Conservation (phyloP, 106 monocot species). For the Acanthochlamys bracteata region DNA sequence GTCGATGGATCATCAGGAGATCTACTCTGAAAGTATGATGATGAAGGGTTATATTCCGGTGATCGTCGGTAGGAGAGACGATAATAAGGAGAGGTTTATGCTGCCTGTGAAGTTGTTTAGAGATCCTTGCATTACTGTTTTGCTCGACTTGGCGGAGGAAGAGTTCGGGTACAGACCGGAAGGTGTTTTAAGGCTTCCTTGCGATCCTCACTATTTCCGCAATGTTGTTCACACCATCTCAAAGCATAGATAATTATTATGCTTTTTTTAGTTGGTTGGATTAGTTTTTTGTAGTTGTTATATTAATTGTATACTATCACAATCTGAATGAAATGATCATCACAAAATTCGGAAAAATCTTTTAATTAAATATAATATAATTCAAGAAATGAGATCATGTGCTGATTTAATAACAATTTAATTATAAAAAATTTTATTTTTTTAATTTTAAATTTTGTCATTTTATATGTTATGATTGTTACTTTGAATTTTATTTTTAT, state of each 20-base stretch:
- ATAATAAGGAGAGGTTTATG: background rate
- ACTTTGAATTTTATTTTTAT: no score
- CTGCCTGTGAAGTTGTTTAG: conserved; percentile 1
- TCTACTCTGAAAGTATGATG: no score
- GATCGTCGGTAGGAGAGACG: background rate
- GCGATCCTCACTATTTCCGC: conserved; percentile 2
- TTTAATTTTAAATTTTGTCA: no score
- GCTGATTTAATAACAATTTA: no score
- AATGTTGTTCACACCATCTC: background rate
- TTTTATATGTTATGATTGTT: no score
- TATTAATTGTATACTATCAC: no score
- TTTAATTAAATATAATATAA: no score
- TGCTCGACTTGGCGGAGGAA: conserved; percentile 5
- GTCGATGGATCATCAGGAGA: background rate
- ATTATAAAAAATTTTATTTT: no score
- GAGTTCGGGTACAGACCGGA: background rate
- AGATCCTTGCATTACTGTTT: conserved; percentile 4
- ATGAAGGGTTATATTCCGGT: conserved; percentile 5
- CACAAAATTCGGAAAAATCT: no score
- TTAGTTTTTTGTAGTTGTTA: no score
- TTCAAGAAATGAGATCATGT: no score
- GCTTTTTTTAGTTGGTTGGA: background rate
- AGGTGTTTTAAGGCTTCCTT: background rate
- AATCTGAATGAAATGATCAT: no score
- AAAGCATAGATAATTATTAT: background rate